These are phyloP conservation scores for Cordia subcordata DNA, from an alignment of 257 asterid genomes.

Conservation along the genomic window DNA sequence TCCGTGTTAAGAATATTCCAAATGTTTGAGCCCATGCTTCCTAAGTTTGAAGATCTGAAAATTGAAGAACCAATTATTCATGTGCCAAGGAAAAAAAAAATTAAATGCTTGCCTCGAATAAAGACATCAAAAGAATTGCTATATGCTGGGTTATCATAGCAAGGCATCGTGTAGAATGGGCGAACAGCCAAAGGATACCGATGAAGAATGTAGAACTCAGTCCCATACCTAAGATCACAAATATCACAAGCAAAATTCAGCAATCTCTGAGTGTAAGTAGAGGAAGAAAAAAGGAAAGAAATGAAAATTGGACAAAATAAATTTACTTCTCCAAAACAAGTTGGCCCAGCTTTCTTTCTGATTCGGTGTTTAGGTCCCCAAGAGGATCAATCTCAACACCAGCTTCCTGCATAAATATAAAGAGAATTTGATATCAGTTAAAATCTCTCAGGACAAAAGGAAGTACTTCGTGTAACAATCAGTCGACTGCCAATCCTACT, in stretches of 20 bases:
- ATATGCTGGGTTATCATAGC: conserved; percentile 51
- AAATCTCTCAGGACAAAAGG: neutral
- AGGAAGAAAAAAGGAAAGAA: neutral
- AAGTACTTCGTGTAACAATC: too few species aligned
- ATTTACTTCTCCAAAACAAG: conserved; percentile 77
- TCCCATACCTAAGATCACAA: conserved; percentile 50
- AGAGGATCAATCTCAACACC: conserved; percentile 80
- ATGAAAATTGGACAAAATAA: conserved; percentile 1
- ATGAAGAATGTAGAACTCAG: conserved; percentile 94
- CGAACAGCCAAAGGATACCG: conserved; percentile 83
- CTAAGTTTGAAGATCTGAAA: too few species aligned
- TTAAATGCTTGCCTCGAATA: conserved; percentile 52
- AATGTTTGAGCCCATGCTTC: too few species aligned
- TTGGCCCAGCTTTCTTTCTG: conserved; percentile 82
- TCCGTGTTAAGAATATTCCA: too few species aligned
- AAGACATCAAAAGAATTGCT: conserved; percentile 93
- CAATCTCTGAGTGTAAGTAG: too few species aligned
- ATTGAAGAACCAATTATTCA: too few species aligned
- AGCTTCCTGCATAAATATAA: conserved; percentile 54
- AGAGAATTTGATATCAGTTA: neutral
- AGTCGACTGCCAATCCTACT: too few species aligned
- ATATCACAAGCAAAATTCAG: neutral
- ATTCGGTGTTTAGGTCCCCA: conserved; percentile 90
- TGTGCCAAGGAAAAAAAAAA: too few species aligned
- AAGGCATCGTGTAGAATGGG: conserved; percentile 94